These are phyloP conservation scores for Yarrowia galli DNA, from an alignment of 1,139 yeast species.

Conservation along the genomic window DNA sequence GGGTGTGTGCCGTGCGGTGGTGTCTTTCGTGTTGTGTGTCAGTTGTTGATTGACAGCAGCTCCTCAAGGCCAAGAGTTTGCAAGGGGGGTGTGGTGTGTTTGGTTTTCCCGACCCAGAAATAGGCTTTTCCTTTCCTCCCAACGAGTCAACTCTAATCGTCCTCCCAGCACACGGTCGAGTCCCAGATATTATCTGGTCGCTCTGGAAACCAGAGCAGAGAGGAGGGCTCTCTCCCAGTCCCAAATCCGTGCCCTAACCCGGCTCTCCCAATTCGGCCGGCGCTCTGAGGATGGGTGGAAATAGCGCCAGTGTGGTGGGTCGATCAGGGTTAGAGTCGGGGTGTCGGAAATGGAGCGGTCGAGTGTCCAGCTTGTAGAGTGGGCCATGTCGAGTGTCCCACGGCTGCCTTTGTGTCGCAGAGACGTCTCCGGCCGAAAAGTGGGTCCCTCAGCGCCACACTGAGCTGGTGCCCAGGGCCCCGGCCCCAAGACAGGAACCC, in stretches of 20 bases:
- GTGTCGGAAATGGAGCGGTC: constrained; percentile 8
- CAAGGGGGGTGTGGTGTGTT: constrained; percentile 26
- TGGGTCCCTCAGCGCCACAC: constrained; percentile 4
- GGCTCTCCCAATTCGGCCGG: constrained; percentile 15
- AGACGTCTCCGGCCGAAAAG: background rate
- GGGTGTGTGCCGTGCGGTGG: constrained; percentile 3
- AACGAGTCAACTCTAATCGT: constrained; percentile 1
- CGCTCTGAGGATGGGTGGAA: constrained; percentile 14
- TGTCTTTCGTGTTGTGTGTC: constrained; percentile 19
- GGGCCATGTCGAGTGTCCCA: background rate
- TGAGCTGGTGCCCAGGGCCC: background rate
- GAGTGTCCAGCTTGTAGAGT: no score
- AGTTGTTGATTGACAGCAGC: constrained; percentile 24
- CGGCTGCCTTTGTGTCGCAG: background rate
- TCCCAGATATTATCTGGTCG: constrained; percentile 7
- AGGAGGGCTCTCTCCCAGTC: background rate
- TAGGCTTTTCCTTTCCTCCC: constrained; percentile 33
- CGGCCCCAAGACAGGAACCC: background rate
- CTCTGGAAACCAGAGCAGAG: no score
- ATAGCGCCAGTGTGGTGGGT: constrained; percentile 30
- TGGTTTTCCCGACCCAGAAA: constrained; percentile 7
- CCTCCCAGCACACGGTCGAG: constrained; percentile 12
- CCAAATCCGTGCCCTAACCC: constrained; percentile 20
- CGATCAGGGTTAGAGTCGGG: constrained; percentile 5
- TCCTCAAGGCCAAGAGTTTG: constrained; percentile 8